These are phyloP conservation scores for Saccharomycopsis amapae DNA, from an alignment of 805 yeast genomes.

Conservation along the genomic window DNA sequence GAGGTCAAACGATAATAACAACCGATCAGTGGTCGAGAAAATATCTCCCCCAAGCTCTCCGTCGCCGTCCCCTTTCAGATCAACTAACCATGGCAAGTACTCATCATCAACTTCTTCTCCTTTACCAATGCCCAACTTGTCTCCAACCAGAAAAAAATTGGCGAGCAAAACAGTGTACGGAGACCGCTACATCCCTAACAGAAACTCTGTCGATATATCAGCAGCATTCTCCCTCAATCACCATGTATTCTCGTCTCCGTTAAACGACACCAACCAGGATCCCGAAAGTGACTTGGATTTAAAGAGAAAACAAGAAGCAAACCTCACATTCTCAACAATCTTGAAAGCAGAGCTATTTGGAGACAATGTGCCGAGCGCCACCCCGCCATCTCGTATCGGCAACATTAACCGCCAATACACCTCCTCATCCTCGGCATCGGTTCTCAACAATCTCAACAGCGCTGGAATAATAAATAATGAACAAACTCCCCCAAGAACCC, in stretches of 20 bases:
- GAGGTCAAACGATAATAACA: slow-evolving; percentile 2
- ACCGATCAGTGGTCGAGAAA: no score
- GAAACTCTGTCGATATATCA: slow-evolving; percentile 81
- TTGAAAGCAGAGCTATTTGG: slow-evolving; percentile 89
- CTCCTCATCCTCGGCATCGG: not conserved
- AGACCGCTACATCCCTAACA: slow-evolving; percentile 81
- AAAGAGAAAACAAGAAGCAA: slow-evolving; percentile 73
- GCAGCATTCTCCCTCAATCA: slow-evolving; percentile 58
- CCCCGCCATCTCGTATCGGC: slow-evolving; percentile 24
- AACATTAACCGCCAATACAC: not conserved
- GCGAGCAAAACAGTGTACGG: slow-evolving; percentile 48
- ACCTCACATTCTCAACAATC: slow-evolving; percentile 77
- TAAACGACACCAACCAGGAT: slow-evolving; percentile 18
- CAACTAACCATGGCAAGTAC: no score
- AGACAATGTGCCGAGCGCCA: slow-evolving; percentile 54
- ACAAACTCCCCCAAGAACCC: slow-evolving; percentile 1
- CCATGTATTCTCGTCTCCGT: slow-evolving; percentile 25
- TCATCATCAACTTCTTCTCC: not conserved
- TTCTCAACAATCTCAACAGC: not conserved
- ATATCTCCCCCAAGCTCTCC: slow-evolving; percentile 8
- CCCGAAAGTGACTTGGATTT: slow-evolving; percentile 57
- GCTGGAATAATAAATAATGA: not conserved
- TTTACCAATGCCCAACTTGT: not conserved
- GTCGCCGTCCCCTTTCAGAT: not conserved
- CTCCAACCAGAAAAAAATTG: slow-evolving; percentile 6